Percentiles rank a stretch among this genome's conserved stretches.
Evolutionary conservation across 228 moss, liverwort and hornwort genomes (phyloP).

Genomic region (Sphagnum fallax): DNA sequence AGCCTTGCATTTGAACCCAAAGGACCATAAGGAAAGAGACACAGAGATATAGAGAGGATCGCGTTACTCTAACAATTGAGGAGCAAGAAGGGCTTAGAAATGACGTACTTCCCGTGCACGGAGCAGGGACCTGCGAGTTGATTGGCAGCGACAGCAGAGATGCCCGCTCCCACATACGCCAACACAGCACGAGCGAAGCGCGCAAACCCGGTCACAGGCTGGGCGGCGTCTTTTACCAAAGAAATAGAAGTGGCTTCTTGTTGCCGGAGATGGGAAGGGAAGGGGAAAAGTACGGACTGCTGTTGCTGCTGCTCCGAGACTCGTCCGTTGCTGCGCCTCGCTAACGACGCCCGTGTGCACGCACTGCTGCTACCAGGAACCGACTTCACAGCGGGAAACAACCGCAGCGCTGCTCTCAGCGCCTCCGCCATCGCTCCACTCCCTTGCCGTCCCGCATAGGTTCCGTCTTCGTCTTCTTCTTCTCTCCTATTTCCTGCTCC

Average conservation of each 20-base stretch:
- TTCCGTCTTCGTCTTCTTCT: conserved; percentile 8
- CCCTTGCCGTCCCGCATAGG: conserved; percentile 44
- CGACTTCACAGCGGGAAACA: conserved; percentile 44
- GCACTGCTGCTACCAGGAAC: conserved; percentile 5
- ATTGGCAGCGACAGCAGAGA: conserved; percentile 42
- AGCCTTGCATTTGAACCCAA: no score
- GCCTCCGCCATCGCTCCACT: conserved; percentile 43
- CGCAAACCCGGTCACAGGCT: conserved; percentile 24
- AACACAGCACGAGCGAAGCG: conserved; percentile 50
- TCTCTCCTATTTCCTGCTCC: no score
- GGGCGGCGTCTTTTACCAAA: neutral
- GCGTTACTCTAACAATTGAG: no score
- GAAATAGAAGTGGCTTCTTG: neutral
- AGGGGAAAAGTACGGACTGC: conserved; percentile 1
- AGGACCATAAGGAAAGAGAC: no score
- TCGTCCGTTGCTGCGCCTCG: neutral
- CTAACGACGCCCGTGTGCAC: conserved; percentile 9
- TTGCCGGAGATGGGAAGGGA: conserved; percentile 9
- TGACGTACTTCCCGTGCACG: conserved; percentile 41
- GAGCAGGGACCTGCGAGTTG: conserved; percentile 24
- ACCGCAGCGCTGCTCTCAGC: conserved; percentile 51
- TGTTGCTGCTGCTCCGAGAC: conserved; percentile 1
- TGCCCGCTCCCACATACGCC: conserved; percentile 41
- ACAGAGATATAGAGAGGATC: no score
- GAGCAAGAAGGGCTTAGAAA: neutral